These are phyloP conservation scores for Jacaranda mimosifolia DNA, from an alignment of 257 asterid species.

Conservation along the genomic window DNA sequence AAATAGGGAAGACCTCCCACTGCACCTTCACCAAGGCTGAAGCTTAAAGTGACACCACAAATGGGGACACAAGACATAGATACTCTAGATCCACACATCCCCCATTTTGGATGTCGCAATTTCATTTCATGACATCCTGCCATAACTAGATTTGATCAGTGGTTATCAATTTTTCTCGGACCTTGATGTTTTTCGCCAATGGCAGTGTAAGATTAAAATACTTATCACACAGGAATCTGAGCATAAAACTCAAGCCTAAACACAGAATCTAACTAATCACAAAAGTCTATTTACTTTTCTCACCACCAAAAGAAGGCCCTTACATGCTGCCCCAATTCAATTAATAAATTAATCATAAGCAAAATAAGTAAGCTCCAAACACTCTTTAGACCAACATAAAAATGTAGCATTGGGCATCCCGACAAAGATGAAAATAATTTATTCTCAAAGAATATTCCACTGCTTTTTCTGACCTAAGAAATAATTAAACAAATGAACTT, in stretches of 20 bases:
- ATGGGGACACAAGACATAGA: neutral
- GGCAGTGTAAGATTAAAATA: too few species aligned
- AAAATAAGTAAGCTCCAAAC: neutral
- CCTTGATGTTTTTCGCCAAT: too few species aligned
- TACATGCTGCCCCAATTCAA: neutral
- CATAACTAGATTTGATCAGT: neutral
- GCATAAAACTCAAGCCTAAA: conserved; percentile 4
- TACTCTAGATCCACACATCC: neutral
- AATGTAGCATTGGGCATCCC: conserved; percentile 24
- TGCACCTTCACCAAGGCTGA: conserved; percentile 7
- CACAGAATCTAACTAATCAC: neutral
- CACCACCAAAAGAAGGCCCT: conserved; percentile 2
- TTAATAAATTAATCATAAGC: neutral
- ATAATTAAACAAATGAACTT: conserved; percentile 25
- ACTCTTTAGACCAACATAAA: neutral
- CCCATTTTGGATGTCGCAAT: neutral
- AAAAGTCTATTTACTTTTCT: neutral
- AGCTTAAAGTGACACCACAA: neutral
- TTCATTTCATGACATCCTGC: neutral
- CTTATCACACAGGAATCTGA: neutral
- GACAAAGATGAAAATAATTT: conserved; percentile 25
- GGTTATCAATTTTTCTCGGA: neutral
- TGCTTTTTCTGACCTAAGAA: conserved; percentile 3
- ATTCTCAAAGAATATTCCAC: conserved; percentile 29
- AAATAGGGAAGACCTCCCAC: neutral